Base-by-base conservation (phyloP, 257 asterid genomes). In the Solanum paucissectum region DNA sequence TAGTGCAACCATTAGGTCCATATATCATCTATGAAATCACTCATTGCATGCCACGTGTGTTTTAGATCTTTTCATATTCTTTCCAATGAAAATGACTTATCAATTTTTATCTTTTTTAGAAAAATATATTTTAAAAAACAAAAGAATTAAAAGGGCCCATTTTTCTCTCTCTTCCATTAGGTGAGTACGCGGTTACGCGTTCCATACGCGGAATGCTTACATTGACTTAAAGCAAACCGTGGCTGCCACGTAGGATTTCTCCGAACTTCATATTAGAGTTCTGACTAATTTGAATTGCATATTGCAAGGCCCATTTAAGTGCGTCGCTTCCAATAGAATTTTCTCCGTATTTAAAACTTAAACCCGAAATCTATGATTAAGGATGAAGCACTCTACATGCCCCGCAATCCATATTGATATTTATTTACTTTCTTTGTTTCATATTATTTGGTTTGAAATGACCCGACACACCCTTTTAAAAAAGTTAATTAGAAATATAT, bases 131-230 rank as follows among this genome's bases (percentile, higher is more conserved):
- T 38, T 7, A 1, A 29, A 37, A 27, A 42, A 2, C 11, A 9
- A 44, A 16, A 29, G 20, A 12, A 77, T 4, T 4, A 79, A 27
- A 46, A 8, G 37, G 6, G 32, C 71, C 88, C 33, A 36, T 29
- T 71, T 86, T 76, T 40, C 72, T 83, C 83, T 62, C 64, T 74
- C 74, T 34, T 27, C 74, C 77, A 42, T 68, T 71, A 52, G 62
- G n/a, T 7, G 37, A 42, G 4, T 7, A 88, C 89, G 89, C 88
- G 76, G 76, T 84, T 71, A 86, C 83, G 69, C 88, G 92, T 86
- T 74, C 33, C 75, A 37, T 68, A 90, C 92, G 88, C 92, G 92
- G 88, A 58, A 85, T 75, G 73, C 88, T 27, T 68, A 27, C 66
- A 58, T 71, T 60, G 76, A 37, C 88, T 37, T 58, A 87, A 81